phyloP scores from a whole-genome alignment of 257 asterid species.

The Capsicum pubescens region DNA sequence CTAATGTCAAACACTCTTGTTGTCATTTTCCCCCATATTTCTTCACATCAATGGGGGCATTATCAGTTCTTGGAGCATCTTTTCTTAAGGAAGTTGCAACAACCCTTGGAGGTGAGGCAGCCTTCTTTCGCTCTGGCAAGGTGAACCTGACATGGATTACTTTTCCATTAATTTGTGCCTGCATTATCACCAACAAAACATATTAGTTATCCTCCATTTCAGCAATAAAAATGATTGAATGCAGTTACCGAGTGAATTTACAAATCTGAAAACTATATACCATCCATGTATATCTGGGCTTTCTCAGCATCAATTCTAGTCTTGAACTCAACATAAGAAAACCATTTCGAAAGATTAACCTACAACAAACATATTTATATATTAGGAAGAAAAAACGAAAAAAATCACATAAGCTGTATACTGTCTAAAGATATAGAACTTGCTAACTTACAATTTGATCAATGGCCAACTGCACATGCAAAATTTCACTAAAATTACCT shows the following conservation, averaged over 20 bases:
- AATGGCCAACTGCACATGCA: slow-evolving; percentile 76
- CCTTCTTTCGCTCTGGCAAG: slow-evolving; percentile 85
- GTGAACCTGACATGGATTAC: slow-evolving; percentile 88
- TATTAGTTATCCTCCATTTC: slow-evolving; percentile 12
- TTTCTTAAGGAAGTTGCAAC: slow-evolving; percentile 66
- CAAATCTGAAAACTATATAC: slow-evolving; percentile 57
- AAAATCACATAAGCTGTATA: not conserved
- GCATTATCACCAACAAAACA: slow-evolving; percentile 37
- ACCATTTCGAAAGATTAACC: slow-evolving; percentile 95
- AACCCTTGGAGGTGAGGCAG: slow-evolving; percentile 69
- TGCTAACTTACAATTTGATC: slow-evolving; percentile 72
- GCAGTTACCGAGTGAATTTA: not conserved
- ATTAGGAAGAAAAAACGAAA: not conserved
- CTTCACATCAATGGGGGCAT: slow-evolving; percentile 59
- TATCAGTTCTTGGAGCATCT: slow-evolving; percentile 72
- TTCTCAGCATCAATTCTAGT: slow-evolving; percentile 93
- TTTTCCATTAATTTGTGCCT: slow-evolving; percentile 98
- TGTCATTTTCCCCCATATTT: slow-evolving; percentile 69
- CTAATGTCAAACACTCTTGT: slow-evolving; percentile 60
- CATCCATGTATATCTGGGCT: slow-evolving; percentile 85
- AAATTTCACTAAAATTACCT: slow-evolving; percentile 98
- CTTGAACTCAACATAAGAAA: slow-evolving; percentile 93
- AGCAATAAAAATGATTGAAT: not conserved
- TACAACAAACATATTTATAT: slow-evolving; percentile 38
- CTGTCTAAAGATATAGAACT: not conserved